Evolutionary conservation across 495 filamentous ascomycete species (phyloP).

Genomic region (Aspergillus haitiensis): DNA sequence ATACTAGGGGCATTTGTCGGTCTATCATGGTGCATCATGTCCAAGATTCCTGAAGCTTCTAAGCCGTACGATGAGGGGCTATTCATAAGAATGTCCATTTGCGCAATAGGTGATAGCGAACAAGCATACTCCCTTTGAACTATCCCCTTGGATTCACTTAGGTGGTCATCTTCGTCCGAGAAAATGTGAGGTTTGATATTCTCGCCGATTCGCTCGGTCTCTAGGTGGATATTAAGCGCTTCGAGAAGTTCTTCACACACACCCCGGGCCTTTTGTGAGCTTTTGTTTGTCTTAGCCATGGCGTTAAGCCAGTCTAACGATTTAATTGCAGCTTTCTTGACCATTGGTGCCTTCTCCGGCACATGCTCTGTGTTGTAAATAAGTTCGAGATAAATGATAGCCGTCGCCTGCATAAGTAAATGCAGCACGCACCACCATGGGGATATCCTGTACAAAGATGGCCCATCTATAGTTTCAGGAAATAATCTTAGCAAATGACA

Average conservation of each 20-base stretch:
- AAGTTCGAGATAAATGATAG: slow-evolving; percentile 60
- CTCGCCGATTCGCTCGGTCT: background rate
- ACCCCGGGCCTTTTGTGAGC: slow-evolving; percentile 52
- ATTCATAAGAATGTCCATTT: slow-evolving; percentile 20
- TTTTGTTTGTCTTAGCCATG: slow-evolving; percentile 46
- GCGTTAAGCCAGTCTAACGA: slow-evolving; percentile 53
- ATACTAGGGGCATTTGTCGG: slow-evolving; percentile 20
- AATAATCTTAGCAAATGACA: slow-evolving; percentile 55
- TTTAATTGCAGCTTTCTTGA: slow-evolving; percentile 56
- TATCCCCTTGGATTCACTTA: background rate
- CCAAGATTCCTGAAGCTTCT: slow-evolving; percentile 30
- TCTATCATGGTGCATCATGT: slow-evolving; percentile 33
- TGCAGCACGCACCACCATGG: slow-evolving; percentile 68
- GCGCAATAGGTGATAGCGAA: background rate
- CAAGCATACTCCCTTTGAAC: background rate
- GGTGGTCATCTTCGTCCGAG: slow-evolving; percentile 6
- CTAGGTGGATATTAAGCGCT: slow-evolving; percentile 29
- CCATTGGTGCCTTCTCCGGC: slow-evolving; percentile 50
- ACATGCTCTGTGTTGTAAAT: slow-evolving; percentile 54
- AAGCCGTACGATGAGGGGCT: slow-evolving; percentile 24
- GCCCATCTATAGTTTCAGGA: slow-evolving; percentile 41
- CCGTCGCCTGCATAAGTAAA: slow-evolving; percentile 61
- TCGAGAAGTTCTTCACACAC: slow-evolving; percentile 51
- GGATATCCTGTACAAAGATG: slow-evolving; percentile 48
- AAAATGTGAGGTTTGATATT: slow-evolving; percentile 29